Evolutionary conservation across 768 basidiomycete genomes (phyloP).

Genomic region (Kwoniella sp.): DNA sequence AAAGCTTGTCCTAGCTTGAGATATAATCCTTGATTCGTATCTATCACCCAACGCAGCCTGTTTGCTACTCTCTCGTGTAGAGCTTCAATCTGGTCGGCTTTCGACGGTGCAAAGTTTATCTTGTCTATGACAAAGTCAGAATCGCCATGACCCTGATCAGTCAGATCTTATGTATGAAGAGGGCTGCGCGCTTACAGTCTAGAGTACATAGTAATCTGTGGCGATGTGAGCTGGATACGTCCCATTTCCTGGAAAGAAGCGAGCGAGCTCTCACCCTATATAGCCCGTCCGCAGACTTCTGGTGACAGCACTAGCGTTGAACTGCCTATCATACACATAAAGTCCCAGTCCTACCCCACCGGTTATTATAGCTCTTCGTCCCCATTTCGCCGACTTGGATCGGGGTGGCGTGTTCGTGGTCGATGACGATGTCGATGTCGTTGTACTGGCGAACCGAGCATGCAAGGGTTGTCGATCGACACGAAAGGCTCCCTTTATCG

Average conservation of each 20-base stretch:
- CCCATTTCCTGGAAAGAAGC: slow-evolving; percentile 7
- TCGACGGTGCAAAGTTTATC: slow-evolving; percentile 73
- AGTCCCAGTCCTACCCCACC: slow-evolving; percentile 58
- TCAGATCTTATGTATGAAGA: too few species aligned
- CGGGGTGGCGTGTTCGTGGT: slow-evolving; percentile 3
- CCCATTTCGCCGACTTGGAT: slow-evolving; percentile 33
- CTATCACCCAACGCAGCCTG: slow-evolving; percentile 69
- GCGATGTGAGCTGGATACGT: not conserved
- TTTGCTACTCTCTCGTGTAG: slow-evolving; percentile 83
- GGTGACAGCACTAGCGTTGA: slow-evolving; percentile 64
- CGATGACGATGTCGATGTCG: not conserved
- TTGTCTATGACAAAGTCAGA: slow-evolving; percentile 65
- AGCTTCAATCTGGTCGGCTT: slow-evolving; percentile 69
- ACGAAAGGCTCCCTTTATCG: not conserved
- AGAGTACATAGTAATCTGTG: slow-evolving; percentile 48
- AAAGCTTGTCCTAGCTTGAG: slow-evolving; percentile 54
- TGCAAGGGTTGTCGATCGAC: not conserved
- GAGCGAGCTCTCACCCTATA: slow-evolving; percentile 59
- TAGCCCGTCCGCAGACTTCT: slow-evolving; percentile 64
- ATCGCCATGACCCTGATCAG: too few species aligned
- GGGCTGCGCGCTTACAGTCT: slow-evolving; percentile 55
- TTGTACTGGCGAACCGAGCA: not conserved
- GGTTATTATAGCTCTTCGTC: slow-evolving; percentile 25
- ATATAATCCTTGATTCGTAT: slow-evolving; percentile 70
- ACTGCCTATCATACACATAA: slow-evolving; percentile 61